Conservation (phyloP, 1,139 yeast species). For the Yamadazyma aaseri region DNA sequence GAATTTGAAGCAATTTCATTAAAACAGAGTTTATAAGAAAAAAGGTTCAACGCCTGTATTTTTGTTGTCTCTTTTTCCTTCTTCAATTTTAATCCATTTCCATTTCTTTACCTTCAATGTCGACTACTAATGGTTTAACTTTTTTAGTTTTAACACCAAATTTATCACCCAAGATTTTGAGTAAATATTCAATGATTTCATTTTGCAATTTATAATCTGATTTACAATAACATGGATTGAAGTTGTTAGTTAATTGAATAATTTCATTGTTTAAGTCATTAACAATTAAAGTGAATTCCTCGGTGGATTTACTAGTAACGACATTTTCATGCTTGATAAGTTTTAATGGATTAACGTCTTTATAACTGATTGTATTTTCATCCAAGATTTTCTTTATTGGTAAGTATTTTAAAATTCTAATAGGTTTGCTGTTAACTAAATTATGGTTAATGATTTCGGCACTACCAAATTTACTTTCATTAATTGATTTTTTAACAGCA, state of each 20-base stretch:
- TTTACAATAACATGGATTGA: constrained; percentile 84
- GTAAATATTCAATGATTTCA: constrained; percentile 47
- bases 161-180: constrained; percentile 61
- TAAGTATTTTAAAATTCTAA: constrained; percentile 66
- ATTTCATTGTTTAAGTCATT: constrained; percentile 44
- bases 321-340: constrained; percentile 53
- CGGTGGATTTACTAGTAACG: constrained; percentile 64
- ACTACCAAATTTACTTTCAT: constrained; percentile 70
- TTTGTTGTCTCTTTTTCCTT: no score
- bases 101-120: constrained; percentile 14
- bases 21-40: no score
- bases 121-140: constrained; percentile 39
- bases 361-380: constrained; percentile 51
- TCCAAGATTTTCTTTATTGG: constrained; percentile 61
- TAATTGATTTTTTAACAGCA: constrained; percentile 50
- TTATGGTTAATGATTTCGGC: constrained; percentile 80
- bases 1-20: no score
- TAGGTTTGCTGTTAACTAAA: constrained; percentile 72
- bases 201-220: constrained; percentile 60
- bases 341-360: constrained; percentile 58
- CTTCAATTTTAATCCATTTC: constrained; percentile 13
- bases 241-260: constrained; percentile 65
- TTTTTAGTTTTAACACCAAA: constrained; percentile 67
- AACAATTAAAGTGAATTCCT: constrained; percentile 62
- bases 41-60: no score